phyloP scores from a whole-genome alignment of 768 basidiomycete species.

The Roridomyces roridus region DNA sequence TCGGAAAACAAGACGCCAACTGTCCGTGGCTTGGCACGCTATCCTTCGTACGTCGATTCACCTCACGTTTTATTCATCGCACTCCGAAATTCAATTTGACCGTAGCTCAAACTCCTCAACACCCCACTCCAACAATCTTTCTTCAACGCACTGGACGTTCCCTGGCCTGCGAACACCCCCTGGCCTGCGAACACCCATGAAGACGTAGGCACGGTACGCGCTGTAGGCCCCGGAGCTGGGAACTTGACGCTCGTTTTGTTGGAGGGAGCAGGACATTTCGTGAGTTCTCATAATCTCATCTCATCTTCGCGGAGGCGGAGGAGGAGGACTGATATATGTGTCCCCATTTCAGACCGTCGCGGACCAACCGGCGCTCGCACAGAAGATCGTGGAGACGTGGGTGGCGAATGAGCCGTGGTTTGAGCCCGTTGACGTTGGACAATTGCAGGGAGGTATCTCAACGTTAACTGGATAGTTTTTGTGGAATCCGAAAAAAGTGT shows the following conservation, averaged over 20 bases:
- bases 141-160: constrained; percentile 29
- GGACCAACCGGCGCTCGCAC: constrained; percentile 27
- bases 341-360: constrained; percentile 12
- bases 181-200: constrained; percentile 26
- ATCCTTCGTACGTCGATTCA: constrained; percentile 27
- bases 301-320: too few relatives aligned
- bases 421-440: too few relatives aligned
- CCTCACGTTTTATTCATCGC: background rate
- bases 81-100: background rate
- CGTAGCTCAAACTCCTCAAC: constrained; percentile 30
- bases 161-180: constrained; percentile 28
- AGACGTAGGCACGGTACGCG: constrained; percentile 32
- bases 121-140: constrained; percentile 33
- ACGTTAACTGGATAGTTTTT: too few relatives aligned
- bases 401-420: constrained; percentile 15
- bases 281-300: constrained; percentile 15
- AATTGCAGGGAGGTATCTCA: too few relatives aligned
- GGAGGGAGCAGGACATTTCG: constrained; percentile 39
- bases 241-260: constrained; percentile 37
- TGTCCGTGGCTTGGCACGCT: constrained; percentile 34
- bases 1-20: constrained; percentile 35
- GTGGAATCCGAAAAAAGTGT: too few relatives aligned
- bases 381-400: constrained; percentile 26
- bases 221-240: constrained; percentile 35
- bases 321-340: too few relatives aligned